Conservation (phyloP, 306 rosid genomes). For the Cucurbita moschata region DNA sequence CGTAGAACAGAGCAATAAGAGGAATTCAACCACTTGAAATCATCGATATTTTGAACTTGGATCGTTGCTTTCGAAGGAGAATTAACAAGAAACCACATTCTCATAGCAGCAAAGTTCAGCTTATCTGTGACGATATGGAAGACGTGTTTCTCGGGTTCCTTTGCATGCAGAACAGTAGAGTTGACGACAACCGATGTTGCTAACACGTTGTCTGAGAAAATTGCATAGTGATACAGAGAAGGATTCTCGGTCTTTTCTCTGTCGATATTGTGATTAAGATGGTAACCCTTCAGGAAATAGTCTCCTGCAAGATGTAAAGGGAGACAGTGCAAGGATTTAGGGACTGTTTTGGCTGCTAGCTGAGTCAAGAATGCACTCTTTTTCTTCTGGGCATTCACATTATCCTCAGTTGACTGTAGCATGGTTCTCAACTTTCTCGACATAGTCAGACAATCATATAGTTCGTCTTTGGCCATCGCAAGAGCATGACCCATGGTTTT, state of each 20-base stretch:
- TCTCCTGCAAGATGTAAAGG: constrained; percentile 74
- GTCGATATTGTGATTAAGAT: constrained; percentile 33
- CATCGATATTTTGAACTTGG: constrained; percentile 78
- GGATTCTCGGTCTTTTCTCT: constrained; percentile 60
- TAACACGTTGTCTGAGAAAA: constrained; percentile 86
- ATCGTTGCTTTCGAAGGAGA: constrained; percentile 60
- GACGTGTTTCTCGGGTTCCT: constrained; percentile 81
- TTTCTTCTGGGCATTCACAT: constrained; percentile 50
- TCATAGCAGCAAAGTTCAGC: constrained; percentile 79
- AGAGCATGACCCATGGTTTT: constrained; percentile 87
- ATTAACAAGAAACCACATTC: constrained; percentile 85
- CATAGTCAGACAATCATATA: constrained; percentile 61
- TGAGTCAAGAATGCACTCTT: constrained; percentile 84
- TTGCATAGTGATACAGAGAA: constrained; percentile 81
- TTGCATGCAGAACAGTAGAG: constrained; percentile 69
- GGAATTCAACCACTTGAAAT: constrained; percentile 94
- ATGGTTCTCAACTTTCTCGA: constrained; percentile 67
- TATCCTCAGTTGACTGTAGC: constrained; percentile 84
- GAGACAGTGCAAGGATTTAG: constrained; percentile 81
- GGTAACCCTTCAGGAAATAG: constrained; percentile 56
- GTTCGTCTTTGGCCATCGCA: constrained; percentile 68
- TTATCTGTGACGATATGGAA: constrained; percentile 91
- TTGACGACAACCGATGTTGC: constrained; percentile 94
- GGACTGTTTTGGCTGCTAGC: constrained; percentile 87
- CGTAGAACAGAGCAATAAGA: constrained; percentile 92